Evolutionary conservation across 805 yeast species (phyloP).

Genomic region (Scheffersomyces coipomensis): DNA sequence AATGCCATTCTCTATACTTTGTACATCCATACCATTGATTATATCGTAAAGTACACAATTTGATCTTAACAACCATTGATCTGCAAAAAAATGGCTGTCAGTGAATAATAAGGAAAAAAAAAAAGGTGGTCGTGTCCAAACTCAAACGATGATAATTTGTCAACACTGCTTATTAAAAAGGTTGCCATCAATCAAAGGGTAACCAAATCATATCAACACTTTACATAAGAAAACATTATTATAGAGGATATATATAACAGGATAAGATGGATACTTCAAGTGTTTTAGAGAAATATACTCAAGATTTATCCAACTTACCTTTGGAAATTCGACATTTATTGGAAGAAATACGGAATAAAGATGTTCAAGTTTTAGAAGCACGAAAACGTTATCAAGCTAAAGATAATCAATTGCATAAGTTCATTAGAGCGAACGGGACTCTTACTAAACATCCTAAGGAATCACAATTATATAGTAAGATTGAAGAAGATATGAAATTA

Average conservation of each 20-base stretch:
- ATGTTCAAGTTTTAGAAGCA: slow-evolving; percentile 61
- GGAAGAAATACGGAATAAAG: slow-evolving; percentile 74
- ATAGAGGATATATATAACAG: too few species aligned
- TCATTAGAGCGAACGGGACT: slow-evolving; percentile 80
- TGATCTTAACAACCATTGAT: too few species aligned
- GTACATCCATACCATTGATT: background rate
- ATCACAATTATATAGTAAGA: slow-evolving; percentile 58
- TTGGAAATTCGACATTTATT: slow-evolving; percentile 79
- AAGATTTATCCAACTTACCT: slow-evolving; percentile 78
- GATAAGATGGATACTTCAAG: slow-evolving; percentile 95
- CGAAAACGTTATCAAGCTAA: slow-evolving; percentile 64
- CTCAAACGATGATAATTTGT: too few species aligned
- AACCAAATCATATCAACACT: too few species aligned
- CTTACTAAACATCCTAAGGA: slow-evolving; percentile 81
- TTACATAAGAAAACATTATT: too few species aligned
- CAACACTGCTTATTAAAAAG: too few species aligned
- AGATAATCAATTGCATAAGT: slow-evolving; percentile 81
- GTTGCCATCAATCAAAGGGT: too few species aligned
- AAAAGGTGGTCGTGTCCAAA: too few species aligned
- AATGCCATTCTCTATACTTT: background rate
- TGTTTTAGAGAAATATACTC: slow-evolving; percentile 45
- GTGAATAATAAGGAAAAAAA: too few species aligned
- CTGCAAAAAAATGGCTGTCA: too few species aligned
- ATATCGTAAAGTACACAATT: too few species aligned
- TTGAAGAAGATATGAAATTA: slow-evolving; percentile 63